Conservation (phyloP, 2,329 filamentous ascomycete genomes). For the Neospermospora avenae region DNA sequence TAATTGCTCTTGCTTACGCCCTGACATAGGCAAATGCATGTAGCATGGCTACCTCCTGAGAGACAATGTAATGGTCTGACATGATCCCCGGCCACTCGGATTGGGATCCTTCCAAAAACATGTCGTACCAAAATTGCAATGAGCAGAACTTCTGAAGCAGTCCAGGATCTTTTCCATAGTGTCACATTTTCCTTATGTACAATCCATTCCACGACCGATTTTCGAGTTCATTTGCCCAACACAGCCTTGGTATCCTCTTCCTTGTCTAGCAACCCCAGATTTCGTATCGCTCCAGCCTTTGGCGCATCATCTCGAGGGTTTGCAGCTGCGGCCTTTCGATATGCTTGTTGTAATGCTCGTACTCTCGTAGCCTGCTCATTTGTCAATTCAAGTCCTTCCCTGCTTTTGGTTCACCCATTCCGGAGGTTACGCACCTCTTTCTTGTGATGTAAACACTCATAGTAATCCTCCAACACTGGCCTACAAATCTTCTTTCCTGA, state of each 20-base stretch:
- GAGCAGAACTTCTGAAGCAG: background rate
- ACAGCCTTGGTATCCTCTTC: constrained; percentile 73
- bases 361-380: constrained; percentile 64
- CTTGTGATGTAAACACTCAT: constrained; percentile 97
- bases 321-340: constrained; percentile 73
- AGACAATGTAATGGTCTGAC: too few species aligned
- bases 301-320: constrained; percentile 77
- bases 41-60: too few species aligned
- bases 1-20: too few species aligned
- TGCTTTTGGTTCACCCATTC: background rate
- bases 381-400: constrained; percentile 5
- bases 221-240: constrained; percentile 35
- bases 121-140: background rate
- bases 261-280: constrained; percentile 77
- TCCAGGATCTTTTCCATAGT: constrained; percentile 4
- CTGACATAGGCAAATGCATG: too few species aligned
- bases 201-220: constrained; percentile 14
- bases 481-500: constrained; percentile 85
- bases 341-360: constrained; percentile 75
- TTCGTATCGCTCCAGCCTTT: constrained; percentile 81
- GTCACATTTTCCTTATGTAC: constrained; percentile 31
- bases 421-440: constrained; percentile 72
- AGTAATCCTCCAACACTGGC: constrained; percentile 89
- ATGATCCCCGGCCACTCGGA: too few species aligned
- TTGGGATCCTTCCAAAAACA: too few species aligned